Evolutionary conservation across 2,329 filamentous ascomycete species (phyloP).

Genomic region (Westerdykella ornata): DNA sequence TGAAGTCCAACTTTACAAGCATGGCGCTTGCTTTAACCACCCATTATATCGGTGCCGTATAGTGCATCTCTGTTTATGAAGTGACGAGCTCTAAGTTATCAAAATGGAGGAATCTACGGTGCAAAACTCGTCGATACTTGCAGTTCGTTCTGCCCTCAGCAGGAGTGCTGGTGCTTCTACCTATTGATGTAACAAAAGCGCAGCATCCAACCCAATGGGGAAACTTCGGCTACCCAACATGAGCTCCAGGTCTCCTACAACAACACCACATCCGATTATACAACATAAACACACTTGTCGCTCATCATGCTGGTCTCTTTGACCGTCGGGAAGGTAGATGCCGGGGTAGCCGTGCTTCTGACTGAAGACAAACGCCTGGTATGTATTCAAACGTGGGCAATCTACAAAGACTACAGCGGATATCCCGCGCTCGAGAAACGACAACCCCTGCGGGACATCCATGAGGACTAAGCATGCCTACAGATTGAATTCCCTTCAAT

Average conservation of each 20-base stretch:
- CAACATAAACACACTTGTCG: constrained; percentile 1
- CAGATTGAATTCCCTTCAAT: constrained; percentile 99
- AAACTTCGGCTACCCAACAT: too few species aligned
- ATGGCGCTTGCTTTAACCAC: too few species aligned
- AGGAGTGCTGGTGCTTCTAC: too few species aligned
- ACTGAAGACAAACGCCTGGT: constrained; percentile 96
- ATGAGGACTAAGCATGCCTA: constrained; percentile 17
- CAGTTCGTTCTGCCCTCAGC: too few species aligned
- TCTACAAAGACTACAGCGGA: constrained; percentile 6
- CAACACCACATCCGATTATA: constrained; percentile 1
- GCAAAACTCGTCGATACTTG: too few species aligned
- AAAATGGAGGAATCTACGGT: too few species aligned
- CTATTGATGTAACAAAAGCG: too few species aligned
- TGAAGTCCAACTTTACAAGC: too few species aligned
- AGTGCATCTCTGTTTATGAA: too few species aligned
- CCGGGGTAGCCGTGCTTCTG: constrained; percentile 91
- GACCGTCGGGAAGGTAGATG: constrained; percentile 98
- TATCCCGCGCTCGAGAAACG: constrained; percentile 7
- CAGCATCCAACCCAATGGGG: too few species aligned
- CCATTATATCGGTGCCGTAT: too few species aligned
- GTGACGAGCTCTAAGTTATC: too few species aligned
- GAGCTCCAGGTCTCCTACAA: constrained; percentile 2
- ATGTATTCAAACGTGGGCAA: constrained; percentile 37
- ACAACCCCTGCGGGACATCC: constrained; percentile 15
- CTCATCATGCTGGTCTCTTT: constrained; percentile 84